Conservation (phyloP, 2,329 filamentous ascomycete genomes). For the Clonostachys rhizophaga region DNA sequence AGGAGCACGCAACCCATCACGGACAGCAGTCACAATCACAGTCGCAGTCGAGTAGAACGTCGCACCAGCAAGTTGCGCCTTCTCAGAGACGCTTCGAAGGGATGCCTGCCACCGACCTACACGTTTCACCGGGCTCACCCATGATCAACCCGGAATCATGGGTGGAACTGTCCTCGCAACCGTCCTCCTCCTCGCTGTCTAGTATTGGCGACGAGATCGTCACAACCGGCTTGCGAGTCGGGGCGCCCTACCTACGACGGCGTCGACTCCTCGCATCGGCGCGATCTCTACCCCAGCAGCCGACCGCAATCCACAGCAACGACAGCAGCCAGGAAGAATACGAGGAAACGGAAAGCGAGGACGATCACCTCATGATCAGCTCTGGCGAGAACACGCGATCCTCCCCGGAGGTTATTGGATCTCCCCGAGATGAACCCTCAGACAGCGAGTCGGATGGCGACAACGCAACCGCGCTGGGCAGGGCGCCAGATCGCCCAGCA, state of each 20-base stretch:
- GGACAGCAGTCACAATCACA: neutral
- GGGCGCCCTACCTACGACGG: slow-evolving; percentile 57
- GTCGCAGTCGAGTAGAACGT: neutral
- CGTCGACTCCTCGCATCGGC: slow-evolving; percentile 37
- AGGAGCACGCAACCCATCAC: neutral
- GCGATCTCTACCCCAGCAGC: slow-evolving; percentile 28
- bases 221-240: slow-evolving; percentile 79
- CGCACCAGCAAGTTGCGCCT: slow-evolving; percentile 12
- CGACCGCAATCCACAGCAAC: slow-evolving; percentile 33
- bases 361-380: slow-evolving; percentile 62
- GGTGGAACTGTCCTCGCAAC: slow-evolving; percentile 90
- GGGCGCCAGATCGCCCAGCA: slow-evolving; percentile 40
- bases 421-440: slow-evolving; percentile 35
- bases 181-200: slow-evolving; percentile 88
- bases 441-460: slow-evolving; percentile 59
- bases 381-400: slow-evolving; percentile 48
- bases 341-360: slow-evolving; percentile 87
- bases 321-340: slow-evolving; percentile 89
- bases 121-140: neutral
- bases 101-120: too few species aligned
- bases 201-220: slow-evolving; percentile 85
- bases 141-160: slow-evolving; percentile 69
- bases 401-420: slow-evolving; percentile 30
- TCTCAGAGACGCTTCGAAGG: too few species aligned
- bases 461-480: slow-evolving; percentile 68